Base-by-base conservation (phyloP, 371 early-diverging fungal species). In the Mortierella sp. region DNA sequence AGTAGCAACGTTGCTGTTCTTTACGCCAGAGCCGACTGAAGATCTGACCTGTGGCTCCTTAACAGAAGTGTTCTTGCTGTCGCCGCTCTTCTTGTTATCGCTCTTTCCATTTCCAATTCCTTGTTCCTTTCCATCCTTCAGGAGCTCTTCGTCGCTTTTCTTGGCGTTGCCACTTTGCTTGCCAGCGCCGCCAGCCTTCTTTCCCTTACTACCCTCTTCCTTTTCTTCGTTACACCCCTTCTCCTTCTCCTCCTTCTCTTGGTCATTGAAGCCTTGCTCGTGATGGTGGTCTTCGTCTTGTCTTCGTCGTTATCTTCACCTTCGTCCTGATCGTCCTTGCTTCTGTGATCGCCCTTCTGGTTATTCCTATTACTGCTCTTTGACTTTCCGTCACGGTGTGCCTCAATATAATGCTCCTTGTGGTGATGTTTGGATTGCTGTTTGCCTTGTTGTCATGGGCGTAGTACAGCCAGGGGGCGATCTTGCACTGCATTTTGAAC, bases 161-260 rank as follows among this genome's bases (percentile, higher is more conserved):
- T 39, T 16, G 26, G 16, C 38, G 24, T 59, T 50, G 19, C n/a
- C 28, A 27, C 41, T 48, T 7, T 58, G 43, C 27, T 65, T 34
- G 6, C 38, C 51, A 0, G 24, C 49, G 31, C 8, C 50, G 3
- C 27, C n/a, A 6, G 8, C 26, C 50, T 52, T 7, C 3, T 27
- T 31, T 3, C 38, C 38, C 23, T 51, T 30, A 5, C 31, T 9
- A 24, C 4, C 48, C 7, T 24, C 48, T 3, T 5, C 16, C 23
- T 50, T 19, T 9, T 19, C 50, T 26, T 12, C 42, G 16, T 16
- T 16, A 42, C 3, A 18, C 16, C 16, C 16, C 42, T 42, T 42
- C 42, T 16, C 42, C 34, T 68, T 46, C 23, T 28, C 48, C 30
- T 42, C 47, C 54, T 57, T 57, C 61, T 69, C 30, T 13, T 49